Percentiles rank a stretch among this genome's conserved stretches.
phyloP scores from a whole-genome alignment of 331 rosid genomes.

The Pyracantha coccinea region DNA sequence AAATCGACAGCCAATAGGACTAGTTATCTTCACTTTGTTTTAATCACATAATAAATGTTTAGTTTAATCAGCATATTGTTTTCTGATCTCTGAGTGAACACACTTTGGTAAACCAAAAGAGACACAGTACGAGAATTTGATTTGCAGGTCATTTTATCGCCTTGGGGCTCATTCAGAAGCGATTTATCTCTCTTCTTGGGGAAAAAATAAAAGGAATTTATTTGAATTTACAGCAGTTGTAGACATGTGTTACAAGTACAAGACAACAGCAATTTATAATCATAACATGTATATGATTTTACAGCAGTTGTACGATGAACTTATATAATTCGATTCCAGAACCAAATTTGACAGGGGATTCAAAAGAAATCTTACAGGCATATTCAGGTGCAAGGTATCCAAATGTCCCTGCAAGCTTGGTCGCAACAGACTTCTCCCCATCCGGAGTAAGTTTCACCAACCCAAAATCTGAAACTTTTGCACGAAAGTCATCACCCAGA shows the following conservation, averaged over 20 bases:
- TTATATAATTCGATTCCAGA: background rate
- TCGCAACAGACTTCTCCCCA: conserved; percentile 54
- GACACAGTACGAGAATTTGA: background rate
- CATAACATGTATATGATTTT: background rate
- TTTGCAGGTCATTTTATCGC: background rate
- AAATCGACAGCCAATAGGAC: background rate
- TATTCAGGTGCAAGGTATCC: conserved; percentile 90
- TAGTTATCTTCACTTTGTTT: background rate
- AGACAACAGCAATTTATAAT: background rate
- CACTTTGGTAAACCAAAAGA: background rate
- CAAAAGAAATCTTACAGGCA: conserved; percentile 34
- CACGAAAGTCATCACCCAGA: conserved; percentile 54
- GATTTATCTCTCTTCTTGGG: background rate
- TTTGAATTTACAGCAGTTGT: background rate
- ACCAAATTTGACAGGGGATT: background rate
- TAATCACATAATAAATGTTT: background rate
- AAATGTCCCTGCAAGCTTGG: conserved; percentile 85
- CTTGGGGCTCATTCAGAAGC: background rate
- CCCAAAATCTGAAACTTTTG: conserved; percentile 77
- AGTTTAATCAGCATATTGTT: background rate
- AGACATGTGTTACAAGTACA: background rate
- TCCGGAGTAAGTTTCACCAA: conserved; percentile 76
- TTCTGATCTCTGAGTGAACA: background rate
- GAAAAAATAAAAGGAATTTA: background rate
- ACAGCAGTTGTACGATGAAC: background rate